Evolutionary conservation across 345 rosid species (phyloP), one percentile per base, ranked within the genome.

Genomic region (Noccaea bulbosa): DNA sequence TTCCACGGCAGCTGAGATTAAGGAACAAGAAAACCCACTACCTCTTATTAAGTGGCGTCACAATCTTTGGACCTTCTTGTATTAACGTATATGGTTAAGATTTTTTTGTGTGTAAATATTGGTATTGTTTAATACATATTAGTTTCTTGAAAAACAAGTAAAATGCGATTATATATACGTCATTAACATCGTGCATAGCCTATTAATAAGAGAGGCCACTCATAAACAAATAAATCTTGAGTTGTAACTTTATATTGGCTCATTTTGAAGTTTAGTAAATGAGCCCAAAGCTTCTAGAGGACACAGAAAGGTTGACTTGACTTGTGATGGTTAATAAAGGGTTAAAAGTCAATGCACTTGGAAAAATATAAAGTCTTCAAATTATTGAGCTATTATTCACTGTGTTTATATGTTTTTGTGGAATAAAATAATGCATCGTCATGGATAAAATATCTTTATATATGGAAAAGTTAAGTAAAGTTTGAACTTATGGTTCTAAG

Each of bases 311-410:
- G 64, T 63, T 72, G 85, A 84, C 83, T 77, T 75, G 81, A 65
- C 81, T 35, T 20, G n/a, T 33, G 60, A 74, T 65, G 64, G 66
- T 41, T 52, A 15, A 16, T 64, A 12, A 49, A 49, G 33, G 43
- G 24, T 55, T 45, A 41, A 65, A 73, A 78, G 82, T 81, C 85
- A 80, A 81, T 71, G 74, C 79, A 65, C 75, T 76, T 57, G 71
- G 65, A 65, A 48, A 38, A 63, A 3, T 7, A 39, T 44, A 69
- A 69, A 75, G 70, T 76, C 75, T 62, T 76, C 75, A 50, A 56
- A 76, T 44, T 44, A 59, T 74, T 78, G 82, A 71, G 54, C 58
- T 49, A 33, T 51, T 27, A 63, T 61, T 67, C 78, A 68, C 75
- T 6, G 67, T 61, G 68, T 64, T 69, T 72, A 52, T 72, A 80